phyloP scores from a whole-genome alignment of 164 flowering plant genomes.

The Macadamia tetraphylla region DNA sequence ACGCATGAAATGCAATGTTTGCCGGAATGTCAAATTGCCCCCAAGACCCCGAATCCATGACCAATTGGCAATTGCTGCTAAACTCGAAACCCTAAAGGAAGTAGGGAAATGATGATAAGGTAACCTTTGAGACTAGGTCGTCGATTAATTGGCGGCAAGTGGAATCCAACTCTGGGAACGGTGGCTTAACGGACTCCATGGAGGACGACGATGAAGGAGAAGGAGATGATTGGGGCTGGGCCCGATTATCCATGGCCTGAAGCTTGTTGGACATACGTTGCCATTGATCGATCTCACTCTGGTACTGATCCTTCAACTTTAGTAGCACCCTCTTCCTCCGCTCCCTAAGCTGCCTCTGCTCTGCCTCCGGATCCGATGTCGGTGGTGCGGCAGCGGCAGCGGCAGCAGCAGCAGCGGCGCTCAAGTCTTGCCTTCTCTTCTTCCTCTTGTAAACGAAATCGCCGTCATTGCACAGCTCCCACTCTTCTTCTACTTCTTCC shows the following conservation, averaged over 20 bases:
- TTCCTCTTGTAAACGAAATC: constrained; percentile 68
- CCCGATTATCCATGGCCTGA: constrained; percentile 29
- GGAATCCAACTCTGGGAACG: constrained; percentile 1
- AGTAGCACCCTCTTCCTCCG: constrained; percentile 40
- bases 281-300: constrained; percentile 57
- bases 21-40: no score
- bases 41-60: no score
- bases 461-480: constrained; percentile 45
- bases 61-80: no score
- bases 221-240: not conserved
- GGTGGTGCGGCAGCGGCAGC: constrained; percentile 12
- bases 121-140: constrained; percentile 56
- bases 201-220: not conserved
- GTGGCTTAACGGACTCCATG: constrained; percentile 2
- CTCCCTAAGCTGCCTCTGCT: constrained; percentile 27
- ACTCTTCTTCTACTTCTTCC: not conserved
- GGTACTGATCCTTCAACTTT: constrained; percentile 43
- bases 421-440: constrained; percentile 29
- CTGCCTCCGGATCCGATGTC: constrained; percentile 30
- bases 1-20: no score
- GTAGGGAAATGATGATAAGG: not conserved
- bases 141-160: constrained; percentile 26
- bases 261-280: constrained; percentile 46
- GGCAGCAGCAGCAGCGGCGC: constrained; percentile 9
- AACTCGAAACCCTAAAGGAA: no score